Percentiles rank a stretch among this genome's conserved stretches.
phyloP scores from a whole-genome alignment of 257 asterid genomes.

The Nicotiana tomentosiformis region DNA sequence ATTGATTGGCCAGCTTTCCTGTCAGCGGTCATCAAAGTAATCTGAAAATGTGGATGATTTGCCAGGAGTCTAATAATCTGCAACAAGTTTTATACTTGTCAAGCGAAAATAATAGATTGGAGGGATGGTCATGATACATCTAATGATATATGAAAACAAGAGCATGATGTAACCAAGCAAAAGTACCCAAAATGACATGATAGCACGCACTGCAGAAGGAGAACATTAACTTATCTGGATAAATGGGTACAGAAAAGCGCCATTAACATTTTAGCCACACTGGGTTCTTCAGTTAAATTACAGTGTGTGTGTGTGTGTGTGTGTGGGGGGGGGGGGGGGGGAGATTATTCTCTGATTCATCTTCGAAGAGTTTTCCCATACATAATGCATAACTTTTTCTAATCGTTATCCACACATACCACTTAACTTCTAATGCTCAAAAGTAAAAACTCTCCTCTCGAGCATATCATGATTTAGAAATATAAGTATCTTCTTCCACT shows the following conservation, averaged over 20 bases:
- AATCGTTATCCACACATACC: neutral
- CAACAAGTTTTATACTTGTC: constrained; percentile 8
- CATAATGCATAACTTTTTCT: neutral
- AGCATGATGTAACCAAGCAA: neutral
- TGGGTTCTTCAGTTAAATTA: neutral
- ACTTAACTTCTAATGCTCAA: neutral
- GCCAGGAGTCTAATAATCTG: constrained; percentile 83
- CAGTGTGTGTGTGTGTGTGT: neutral
- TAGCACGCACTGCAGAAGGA: neutral
- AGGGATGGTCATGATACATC: neutral
- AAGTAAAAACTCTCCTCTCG: neutral
- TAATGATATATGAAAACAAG: neutral
- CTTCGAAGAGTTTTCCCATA: neutral
- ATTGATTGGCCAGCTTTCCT: constrained; percentile 95
- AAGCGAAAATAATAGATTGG: neutral
- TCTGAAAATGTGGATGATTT: constrained; percentile 62
- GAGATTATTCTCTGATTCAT: neutral
- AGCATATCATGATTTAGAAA: neutral
- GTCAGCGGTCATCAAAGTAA: constrained; percentile 87
- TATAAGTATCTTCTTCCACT: neutral
- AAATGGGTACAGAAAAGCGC: neutral
- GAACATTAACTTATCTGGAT: neutral
- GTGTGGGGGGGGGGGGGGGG: no score
- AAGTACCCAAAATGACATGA: neutral
- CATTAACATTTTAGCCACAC: neutral